These are phyloP conservation scores for Camellia lanceoleosa DNA, from an alignment of 148 eudicot genomes.

Conservation along the genomic window DNA sequence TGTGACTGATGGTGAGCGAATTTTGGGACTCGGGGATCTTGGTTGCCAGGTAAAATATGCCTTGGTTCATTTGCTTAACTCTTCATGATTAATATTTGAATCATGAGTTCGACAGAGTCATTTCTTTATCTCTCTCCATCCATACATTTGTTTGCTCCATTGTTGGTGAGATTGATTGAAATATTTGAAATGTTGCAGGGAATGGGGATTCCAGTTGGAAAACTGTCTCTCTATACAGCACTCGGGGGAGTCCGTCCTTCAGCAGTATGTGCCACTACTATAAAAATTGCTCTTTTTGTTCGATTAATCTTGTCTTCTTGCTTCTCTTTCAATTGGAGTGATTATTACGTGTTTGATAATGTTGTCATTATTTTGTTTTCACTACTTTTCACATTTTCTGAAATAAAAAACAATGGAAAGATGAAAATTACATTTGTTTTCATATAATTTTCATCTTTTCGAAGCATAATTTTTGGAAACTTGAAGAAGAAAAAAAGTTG, in stretches of 20 bases:
- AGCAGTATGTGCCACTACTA: slow-evolving; percentile 51
- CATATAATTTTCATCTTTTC: background rate
- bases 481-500: too few species aligned
- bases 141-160: background rate
- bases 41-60: slow-evolving; percentile 74
- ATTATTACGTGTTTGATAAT: background rate
- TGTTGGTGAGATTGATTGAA: slow-evolving; percentile 1
- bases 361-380: too few species aligned
- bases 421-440: too few species aligned
- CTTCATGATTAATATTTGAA: slow-evolving; percentile 1
- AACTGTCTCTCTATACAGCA: slow-evolving; percentile 84
- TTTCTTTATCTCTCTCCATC: background rate
- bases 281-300: background rate
- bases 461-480: too few species aligned
- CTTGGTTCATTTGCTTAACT: background rate
- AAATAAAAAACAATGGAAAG: background rate
- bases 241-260: slow-evolving; percentile 98
- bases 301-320: background rate
- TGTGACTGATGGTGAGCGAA: slow-evolving; percentile 97
- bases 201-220: slow-evolving; percentile 99
- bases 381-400: too few species aligned
- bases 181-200: slow-evolving; percentile 51
- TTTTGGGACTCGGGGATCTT: slow-evolving; percentile 91
- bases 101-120: background rate
- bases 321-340: slow-evolving; percentile 7